phyloP scores from a whole-genome alignment of 768 basidiomycete genomes.

The Naganishia kalamii region DNA sequence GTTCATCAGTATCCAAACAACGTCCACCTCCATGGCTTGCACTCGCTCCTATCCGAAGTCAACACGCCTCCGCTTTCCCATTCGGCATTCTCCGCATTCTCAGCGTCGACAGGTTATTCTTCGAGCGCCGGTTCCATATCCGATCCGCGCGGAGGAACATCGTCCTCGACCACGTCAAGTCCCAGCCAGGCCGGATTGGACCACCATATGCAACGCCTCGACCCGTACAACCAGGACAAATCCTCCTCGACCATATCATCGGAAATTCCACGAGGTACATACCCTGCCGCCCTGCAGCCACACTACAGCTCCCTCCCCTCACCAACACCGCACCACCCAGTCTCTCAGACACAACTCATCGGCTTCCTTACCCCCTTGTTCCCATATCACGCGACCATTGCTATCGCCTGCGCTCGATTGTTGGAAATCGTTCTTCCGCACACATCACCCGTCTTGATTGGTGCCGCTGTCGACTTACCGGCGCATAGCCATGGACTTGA shows the following conservation, averaged over 20 bases:
- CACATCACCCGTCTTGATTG: conserved; percentile 31
- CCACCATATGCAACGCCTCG: conserved; percentile 7
- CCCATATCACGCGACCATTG: conserved; percentile 33
- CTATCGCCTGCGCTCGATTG: conserved; percentile 27
- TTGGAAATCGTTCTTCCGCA: conserved; percentile 41
- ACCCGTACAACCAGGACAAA: not conserved
- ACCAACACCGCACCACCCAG: conserved; percentile 18
- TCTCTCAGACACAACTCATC: conserved; percentile 23
- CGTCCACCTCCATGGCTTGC: conserved; percentile 7
- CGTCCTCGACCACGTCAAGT: not conserved
- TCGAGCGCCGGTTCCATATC: not conserved
- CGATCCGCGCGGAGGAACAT: not conserved
- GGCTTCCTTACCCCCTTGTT: conserved; percentile 36
- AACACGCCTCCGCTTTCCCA: conserved; percentile 17
- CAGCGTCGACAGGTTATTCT: conserved; percentile 7
- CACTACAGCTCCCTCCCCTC: conserved; percentile 4
- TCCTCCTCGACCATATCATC: not conserved
- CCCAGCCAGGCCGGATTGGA: not conserved
- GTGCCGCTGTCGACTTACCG: conserved; percentile 36
- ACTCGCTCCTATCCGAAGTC: conserved; percentile 11
- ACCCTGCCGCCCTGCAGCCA: not conserved
- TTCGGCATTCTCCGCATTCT: conserved; percentile 17
- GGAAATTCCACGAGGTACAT: not conserved
- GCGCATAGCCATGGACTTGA: conserved; percentile 12
- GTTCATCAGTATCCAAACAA: not conserved